These are phyloP conservation scores for Pichia nakasei DNA, from an alignment of 805 yeast genomes.

Conservation along the genomic window DNA sequence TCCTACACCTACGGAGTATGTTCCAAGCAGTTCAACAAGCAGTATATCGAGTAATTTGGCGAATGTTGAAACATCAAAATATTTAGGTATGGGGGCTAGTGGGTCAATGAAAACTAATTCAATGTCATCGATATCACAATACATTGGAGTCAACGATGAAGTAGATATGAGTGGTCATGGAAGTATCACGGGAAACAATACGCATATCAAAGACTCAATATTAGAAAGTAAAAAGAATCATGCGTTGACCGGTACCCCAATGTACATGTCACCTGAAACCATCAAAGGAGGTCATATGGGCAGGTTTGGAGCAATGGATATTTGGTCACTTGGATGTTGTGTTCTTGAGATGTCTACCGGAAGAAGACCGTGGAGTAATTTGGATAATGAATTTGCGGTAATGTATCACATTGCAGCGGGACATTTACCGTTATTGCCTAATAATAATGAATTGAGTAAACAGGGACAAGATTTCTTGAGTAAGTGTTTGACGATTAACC, in stretches of 20 bases:
- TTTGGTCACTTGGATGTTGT: constrained; percentile 97
- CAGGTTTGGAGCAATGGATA: constrained; percentile 63
- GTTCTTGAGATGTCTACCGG: constrained; percentile 96
- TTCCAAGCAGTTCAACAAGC: neutral
- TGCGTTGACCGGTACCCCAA: constrained; percentile 84
- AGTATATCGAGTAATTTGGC: neutral
- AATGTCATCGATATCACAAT: constrained; percentile 2
- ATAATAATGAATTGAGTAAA: constrained; percentile 64
- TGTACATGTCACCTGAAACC: constrained; percentile 98
- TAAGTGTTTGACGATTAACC: constrained; percentile 75
- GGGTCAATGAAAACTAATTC: neutral
- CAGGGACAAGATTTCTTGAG: constrained; percentile 65
- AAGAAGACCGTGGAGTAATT: constrained; percentile 89
- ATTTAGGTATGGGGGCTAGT: neutral
- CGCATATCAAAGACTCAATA: neutral
- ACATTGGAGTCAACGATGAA: neutral
- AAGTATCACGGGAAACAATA: neutral
- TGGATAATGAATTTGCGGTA: constrained; percentile 96
- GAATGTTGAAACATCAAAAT: neutral
- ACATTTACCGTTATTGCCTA: constrained; percentile 79
- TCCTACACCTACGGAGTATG: neutral
- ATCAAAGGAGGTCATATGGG: constrained; percentile 68
- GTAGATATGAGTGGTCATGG: neutral
- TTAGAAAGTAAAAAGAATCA: constrained; percentile 17
- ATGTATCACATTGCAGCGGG: constrained; percentile 98